phyloP scores from a whole-genome alignment of 768 basidiomycete species.

The Tricholoma matsutake region DNA sequence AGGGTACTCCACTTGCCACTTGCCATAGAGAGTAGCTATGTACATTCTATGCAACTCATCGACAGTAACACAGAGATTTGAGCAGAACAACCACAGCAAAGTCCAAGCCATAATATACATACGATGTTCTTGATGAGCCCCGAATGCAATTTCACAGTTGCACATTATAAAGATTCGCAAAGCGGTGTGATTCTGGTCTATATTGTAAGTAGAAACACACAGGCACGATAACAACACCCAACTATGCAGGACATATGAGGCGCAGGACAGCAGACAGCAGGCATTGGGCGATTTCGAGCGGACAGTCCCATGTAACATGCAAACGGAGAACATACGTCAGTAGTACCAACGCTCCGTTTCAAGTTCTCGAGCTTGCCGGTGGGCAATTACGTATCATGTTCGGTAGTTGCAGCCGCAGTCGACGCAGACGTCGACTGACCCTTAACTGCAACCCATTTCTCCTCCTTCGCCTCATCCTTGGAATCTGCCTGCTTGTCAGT shows the following conservation, averaged over 20 bases:
- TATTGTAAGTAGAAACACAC: slow-evolving; percentile 15
- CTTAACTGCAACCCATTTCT: slow-evolving; percentile 81
- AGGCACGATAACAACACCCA: slow-evolving; percentile 19
- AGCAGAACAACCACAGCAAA: too few relatives aligned
- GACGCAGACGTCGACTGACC: slow-evolving; percentile 31
- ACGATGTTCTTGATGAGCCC: neutral
- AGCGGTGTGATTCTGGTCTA: slow-evolving; percentile 25
- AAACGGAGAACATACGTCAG: neutral
- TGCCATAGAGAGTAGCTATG: too few relatives aligned
- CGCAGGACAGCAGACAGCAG: slow-evolving; percentile 19
- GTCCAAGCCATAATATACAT: neutral
- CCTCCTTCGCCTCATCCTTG: slow-evolving; percentile 40
- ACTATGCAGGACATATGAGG: slow-evolving; percentile 19
- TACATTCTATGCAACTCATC: too few relatives aligned
- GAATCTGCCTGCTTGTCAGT: slow-evolving; percentile 37
- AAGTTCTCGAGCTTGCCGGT: slow-evolving; percentile 1
- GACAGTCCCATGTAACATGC: slow-evolving; percentile 6
- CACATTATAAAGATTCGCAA: slow-evolving; percentile 7
- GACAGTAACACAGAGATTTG: too few relatives aligned
- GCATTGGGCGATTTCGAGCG: slow-evolving; percentile 11
- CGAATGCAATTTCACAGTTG: neutral
- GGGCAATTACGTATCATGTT: neutral
- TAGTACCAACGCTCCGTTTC: neutral
- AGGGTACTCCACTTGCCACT: too few relatives aligned
- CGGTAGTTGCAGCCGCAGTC: slow-evolving; percentile 20